Base-by-base conservation (phyloP, 73 alveolate species). In the Blepharisma japonicum region DNA sequence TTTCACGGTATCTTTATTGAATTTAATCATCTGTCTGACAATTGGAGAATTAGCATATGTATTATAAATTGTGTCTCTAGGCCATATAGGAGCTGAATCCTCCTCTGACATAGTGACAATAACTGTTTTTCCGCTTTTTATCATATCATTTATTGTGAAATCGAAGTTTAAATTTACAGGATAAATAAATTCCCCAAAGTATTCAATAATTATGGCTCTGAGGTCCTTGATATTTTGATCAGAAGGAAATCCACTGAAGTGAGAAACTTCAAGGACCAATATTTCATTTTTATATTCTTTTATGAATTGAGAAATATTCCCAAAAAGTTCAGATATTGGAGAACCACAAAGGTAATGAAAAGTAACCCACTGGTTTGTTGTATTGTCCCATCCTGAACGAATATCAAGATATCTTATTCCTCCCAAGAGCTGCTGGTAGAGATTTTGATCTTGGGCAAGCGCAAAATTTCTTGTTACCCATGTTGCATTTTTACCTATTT, bases 341-440 rank as follows among this genome's bases (percentile, higher is more conserved):
- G 74, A 39, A 8, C 74, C 74, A 20, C n/a, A 8, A 5, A 14
- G 74, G 47, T 39, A 61, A 61, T 61, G 74, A 61, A 14, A 61
- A 61, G 47, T 61, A 5, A 14, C 14, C 74, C 74, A 61, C 3
- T 61, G n/a, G 5, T 61, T 25, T 20, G 42, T 32, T 32, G 42
- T 32, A 32, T 61, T 61, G 14, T 14, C 11, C 39, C 47, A 61
- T 20, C 74, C 74, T 61, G 74, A n/a, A 8, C 74, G 39, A 20
- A 61, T n/a, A 39, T 61, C 74, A 8, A 61, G 47, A 61, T 61
- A 61, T 25, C 74, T 61, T 25, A 39, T 25, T 61, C 74, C 74
- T 20, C 18, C 46, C 23, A 14, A 14, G 5, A 61, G 74, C 23
- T 61, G 74, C 11, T 61, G 39, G 46, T 61, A 61, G 14, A 61